Conservation (phyloP, 202 grass and related monocot genomes). For the Panicum hallii region DNA sequence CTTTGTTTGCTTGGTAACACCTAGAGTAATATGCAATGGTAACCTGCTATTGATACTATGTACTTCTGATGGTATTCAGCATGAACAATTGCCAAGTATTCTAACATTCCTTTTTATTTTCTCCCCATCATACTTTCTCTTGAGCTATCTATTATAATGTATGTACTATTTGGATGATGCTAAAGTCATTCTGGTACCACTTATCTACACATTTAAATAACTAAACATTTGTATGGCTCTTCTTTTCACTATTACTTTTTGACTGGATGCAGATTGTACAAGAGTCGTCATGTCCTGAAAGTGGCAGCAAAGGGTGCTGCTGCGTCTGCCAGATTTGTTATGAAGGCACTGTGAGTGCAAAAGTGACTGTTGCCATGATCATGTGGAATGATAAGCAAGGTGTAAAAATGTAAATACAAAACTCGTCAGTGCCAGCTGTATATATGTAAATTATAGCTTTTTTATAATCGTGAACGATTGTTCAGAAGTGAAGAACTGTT, state of each 20-base stretch:
- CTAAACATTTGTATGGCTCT: neutral
- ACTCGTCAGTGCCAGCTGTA: conserved; percentile 5
- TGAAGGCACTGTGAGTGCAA: conserved; percentile 61
- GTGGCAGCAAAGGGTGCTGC: conserved; percentile 68
- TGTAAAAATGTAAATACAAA: conserved; percentile 55
- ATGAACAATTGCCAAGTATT: neutral
- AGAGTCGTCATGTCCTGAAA: conserved; percentile 60
- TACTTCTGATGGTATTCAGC: neutral
- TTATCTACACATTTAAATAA: too few species aligned
- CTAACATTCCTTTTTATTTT: neutral
- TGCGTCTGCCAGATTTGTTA: conserved; percentile 59
- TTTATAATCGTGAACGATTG: neutral
- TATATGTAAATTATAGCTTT: conserved; percentile 31
- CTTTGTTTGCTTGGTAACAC: neutral
- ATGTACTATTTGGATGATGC: too few species aligned
- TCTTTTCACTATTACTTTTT: conserved; percentile 26
- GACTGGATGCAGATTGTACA: conserved; percentile 65
- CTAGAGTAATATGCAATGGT: neutral
- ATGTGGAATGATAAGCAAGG: conserved; percentile 17
- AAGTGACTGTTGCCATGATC: neutral
- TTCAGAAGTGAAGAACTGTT: neutral
- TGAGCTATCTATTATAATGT: too few species aligned
- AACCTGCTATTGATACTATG: neutral
- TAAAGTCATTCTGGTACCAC: too few species aligned
- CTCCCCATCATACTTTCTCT: neutral